These are phyloP conservation scores for Xylariales sp. DNA, from an alignment of 2,329 filamentous ascomycete genomes.

Conservation along the genomic window DNA sequence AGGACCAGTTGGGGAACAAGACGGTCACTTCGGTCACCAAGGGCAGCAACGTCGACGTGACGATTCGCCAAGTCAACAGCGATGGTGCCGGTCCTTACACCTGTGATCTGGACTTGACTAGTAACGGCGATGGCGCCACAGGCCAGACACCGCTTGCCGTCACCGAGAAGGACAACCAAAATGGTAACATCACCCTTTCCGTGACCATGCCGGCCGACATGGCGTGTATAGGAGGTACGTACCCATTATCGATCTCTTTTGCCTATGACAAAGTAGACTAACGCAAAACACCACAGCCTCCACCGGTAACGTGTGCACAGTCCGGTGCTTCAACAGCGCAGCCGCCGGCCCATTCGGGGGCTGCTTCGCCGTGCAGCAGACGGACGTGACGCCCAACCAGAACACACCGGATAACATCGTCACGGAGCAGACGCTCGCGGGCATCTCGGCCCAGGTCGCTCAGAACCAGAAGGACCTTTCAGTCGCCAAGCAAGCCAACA, in stretches of 20 bases:
- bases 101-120: conserved; percentile 31
- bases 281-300: too few relatives aligned
- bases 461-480: conserved; percentile 37
- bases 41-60: conserved; percentile 40
- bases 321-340: conserved; percentile 34
- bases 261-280: too few relatives aligned
- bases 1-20: conserved; percentile 40
- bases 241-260: too few relatives aligned
- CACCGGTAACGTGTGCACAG: conserved; percentile 37
- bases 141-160: conserved; percentile 37
- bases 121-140: conserved; percentile 31
- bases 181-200: conserved; percentile 25
- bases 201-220: conserved; percentile 31
- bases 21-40: conserved; percentile 45
- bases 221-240: conserved; percentile 29
- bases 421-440: conserved; percentile 33
- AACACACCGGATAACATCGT: conserved; percentile 29
- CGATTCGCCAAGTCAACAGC: conserved; percentile 47
- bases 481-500: conserved; percentile 34
- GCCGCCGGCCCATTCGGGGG: conserved; percentile 26
- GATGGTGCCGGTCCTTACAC: conserved; percentile 50
- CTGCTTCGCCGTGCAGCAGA: conserved; percentile 39
- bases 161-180: conserved; percentile 28
- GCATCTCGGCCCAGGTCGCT: conserved; percentile 33
- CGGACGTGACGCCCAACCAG: conserved; percentile 25